phyloP scores from a whole-genome alignment of 2,329 filamentous ascomycete genomes.

The Cephalotrichum gorgonifer region DNA sequence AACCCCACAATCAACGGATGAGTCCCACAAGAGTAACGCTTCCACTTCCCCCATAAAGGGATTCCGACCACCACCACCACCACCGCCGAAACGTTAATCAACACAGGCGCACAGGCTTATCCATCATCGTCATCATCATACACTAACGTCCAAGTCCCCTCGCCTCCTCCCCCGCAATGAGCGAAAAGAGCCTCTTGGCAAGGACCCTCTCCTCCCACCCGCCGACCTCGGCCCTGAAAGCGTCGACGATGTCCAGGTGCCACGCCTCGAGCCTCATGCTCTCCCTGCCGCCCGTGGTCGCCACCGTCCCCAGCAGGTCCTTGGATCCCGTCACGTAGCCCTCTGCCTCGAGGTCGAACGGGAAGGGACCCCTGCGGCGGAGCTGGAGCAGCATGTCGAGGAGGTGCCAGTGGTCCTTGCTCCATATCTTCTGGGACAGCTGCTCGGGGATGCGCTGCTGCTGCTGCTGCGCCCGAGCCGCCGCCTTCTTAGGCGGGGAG shows the following conservation, averaged over 20 bases:
- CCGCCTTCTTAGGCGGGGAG: neutral
- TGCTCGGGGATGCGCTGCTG: constrained; percentile 6
- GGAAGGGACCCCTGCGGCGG: constrained; percentile 29
- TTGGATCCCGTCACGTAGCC: constrained; percentile 17
- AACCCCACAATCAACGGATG: no score
- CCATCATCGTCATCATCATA: no score
- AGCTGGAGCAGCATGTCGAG: constrained; percentile 41
- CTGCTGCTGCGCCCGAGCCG: constrained; percentile 7
- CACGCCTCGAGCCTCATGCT: constrained; percentile 39
- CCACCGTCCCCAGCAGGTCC: constrained; percentile 35
- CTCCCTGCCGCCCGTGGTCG: constrained; percentile 34
- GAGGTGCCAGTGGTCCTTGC: constrained; percentile 40
- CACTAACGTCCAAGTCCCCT: no score
- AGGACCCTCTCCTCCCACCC: constrained; percentile 39
- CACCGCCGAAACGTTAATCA: no score
- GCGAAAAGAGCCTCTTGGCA: constrained; percentile 40
- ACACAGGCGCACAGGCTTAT: no score
- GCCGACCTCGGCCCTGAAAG: constrained; percentile 35
- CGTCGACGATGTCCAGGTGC: constrained; percentile 49
- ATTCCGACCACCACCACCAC: no score
- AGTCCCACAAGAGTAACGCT: no score
- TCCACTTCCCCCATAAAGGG: no score
- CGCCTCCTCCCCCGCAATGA: constrained; percentile 38
- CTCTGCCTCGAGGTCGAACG: constrained; percentile 16
- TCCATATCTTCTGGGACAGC: constrained; percentile 35